A percentile compares a stretch with the other conserved stretches of the same genome.
phyloP scores from a whole-genome alignment of 306 rosid species.

The Sophora flavescens region DNA sequence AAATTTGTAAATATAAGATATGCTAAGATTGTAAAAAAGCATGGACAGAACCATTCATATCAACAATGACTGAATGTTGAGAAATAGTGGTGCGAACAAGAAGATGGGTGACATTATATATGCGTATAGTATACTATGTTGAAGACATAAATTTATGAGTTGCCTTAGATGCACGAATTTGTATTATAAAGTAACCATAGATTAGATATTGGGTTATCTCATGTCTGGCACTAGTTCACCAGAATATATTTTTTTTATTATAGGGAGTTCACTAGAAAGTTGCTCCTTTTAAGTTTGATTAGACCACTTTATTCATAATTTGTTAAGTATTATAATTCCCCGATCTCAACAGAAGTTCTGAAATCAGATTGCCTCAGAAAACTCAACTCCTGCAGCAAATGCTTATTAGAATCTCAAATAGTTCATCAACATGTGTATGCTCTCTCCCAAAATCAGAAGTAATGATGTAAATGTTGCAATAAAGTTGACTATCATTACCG shows the following conservation, averaged over 20 bases:
- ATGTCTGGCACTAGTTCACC: slow-evolving; percentile 33
- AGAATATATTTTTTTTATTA: slow-evolving; percentile 3
- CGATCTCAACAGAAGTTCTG: slow-evolving; percentile 20
- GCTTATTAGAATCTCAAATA: slow-evolving; percentile 57
- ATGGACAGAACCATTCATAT: background rate
- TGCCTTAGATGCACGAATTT: slow-evolving; percentile 31
- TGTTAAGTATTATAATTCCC: slow-evolving; percentile 29
- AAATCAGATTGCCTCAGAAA: slow-evolving; percentile 59
- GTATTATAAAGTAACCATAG: slow-evolving; percentile 29
- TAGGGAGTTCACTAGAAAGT: too few relatives aligned
- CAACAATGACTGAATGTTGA: background rate
- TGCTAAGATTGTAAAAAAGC: background rate
- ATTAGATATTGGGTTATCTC: slow-evolving; percentile 43
- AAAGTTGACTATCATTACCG: slow-evolving; percentile 64
- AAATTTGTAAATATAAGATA: background rate
- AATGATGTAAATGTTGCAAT: slow-evolving; percentile 59
- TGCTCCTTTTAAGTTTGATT: slow-evolving; percentile 35
- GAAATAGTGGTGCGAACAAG: slow-evolving; percentile 21
- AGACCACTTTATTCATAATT: slow-evolving; percentile 56
- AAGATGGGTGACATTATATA: background rate
- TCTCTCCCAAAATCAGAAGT: slow-evolving; percentile 60
- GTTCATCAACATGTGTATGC: slow-evolving; percentile 58
- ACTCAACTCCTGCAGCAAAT: slow-evolving; percentile 40
- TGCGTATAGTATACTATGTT: background rate
- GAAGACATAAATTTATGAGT: slow-evolving; percentile 32